Base-by-base conservation (phyloP, 129 eudicot genomes). In the Tanacetum coccineum region DNA sequence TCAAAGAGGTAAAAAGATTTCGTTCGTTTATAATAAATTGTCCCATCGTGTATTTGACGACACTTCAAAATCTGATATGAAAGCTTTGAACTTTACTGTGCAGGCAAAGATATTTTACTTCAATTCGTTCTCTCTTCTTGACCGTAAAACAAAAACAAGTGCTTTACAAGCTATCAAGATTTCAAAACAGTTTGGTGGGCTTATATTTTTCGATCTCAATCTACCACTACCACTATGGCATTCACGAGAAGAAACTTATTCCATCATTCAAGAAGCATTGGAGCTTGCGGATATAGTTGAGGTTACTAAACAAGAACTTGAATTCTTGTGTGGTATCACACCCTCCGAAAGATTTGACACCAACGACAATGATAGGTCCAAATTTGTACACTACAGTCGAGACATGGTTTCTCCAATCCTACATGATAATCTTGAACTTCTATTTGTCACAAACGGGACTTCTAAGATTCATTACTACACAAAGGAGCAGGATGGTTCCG, bases 391-490 rank as follows among this genome's bases (percentile, higher is more conserved):
- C 73, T 86, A 93, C 60, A 51, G 73, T 50, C 90, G 87, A 9
- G 93, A 89, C 52, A 70, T 86, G 17, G 55, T 89, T 48, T 79
- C 87, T 64, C 90, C 82, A 21, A 73, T 93, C 15, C 80, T 87
- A 90, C 96, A 86, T 70, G 88, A 93, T 3, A 73, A 87, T 77
- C 84, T 93, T 48, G 80, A 93, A 76, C 76, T 93, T 67, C 64
- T 93, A 80, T 93, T 93, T 74, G 99, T 93, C 69, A 89, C 99
- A 58, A 93, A 93, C 30, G 99, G 99, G 60, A 93, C 95, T 71
- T 89, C 96, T 13, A 89, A 84, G 85, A 70, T 93, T 72, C 99
- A 89, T 63, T 93, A 86, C 69, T 93, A 93, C 74, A 89, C 96
- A 21, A 82, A 86, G 76, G 88, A 86, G 40, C 87, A 86, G 13